A percentile compares a stretch with the other conserved stretches of the same genome.
Evolutionary conservation across 257 asterid species (phyloP).

Genomic region (Ehretia macrophylla): DNA sequence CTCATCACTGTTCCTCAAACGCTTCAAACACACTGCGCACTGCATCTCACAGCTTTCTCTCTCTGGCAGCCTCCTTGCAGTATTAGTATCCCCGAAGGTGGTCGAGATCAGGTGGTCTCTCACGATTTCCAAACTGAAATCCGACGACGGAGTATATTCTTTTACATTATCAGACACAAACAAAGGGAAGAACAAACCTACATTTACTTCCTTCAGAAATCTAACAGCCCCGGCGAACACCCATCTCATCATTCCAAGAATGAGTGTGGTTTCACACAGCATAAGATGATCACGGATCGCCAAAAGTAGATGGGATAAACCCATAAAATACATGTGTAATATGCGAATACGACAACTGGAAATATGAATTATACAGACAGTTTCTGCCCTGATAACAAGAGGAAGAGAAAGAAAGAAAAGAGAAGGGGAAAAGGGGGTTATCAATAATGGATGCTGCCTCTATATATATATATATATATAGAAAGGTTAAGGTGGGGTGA

Average conservation of each 20-base stretch:
- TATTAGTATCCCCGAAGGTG: conserved; percentile 26
- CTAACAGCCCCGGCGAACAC: conserved; percentile 37
- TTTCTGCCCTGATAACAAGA: not conserved
- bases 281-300: conserved; percentile 42
- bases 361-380: not conserved
- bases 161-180: conserved; percentile 5
- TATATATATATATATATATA: conserved; percentile 12
- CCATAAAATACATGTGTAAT: conserved; percentile 1
- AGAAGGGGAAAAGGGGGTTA: conserved; percentile 32
- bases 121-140: conserved; percentile 24
- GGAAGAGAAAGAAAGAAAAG: conserved; percentile 2
- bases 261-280: conserved; percentile 50
- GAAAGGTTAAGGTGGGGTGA: conserved; percentile 12
- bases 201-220: conserved; percentile 25
- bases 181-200: conserved; percentile 17
- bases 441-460: not conserved
- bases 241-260: conserved; percentile 52
- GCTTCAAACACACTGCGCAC: conserved; percentile 58
- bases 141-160: conserved; percentile 14
- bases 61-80: conserved; percentile 29
- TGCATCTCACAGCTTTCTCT: conserved; percentile 25
- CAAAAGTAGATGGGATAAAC: conserved; percentile 18
- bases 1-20: conserved; percentile 42
- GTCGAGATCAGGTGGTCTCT: conserved; percentile 40
- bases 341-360: not conserved